Conservation (phyloP, 805 yeast genomes). For the Myxozyma udenii region DNA sequence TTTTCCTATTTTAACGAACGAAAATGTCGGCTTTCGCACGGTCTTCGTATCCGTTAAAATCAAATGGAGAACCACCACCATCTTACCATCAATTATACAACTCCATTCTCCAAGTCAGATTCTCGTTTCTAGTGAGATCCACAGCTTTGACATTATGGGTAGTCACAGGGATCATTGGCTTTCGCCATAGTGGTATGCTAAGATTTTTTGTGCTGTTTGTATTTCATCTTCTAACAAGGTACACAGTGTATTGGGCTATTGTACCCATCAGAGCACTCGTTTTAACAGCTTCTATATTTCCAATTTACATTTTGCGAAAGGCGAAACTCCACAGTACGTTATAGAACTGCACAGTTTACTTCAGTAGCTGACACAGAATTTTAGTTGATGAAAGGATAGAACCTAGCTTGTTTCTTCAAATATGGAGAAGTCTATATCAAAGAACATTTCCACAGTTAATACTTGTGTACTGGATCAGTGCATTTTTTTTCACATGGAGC, state of each 20-base stretch:
- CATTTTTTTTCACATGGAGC: slow-evolving; percentile 3
- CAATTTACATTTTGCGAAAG: slow-evolving; percentile 28
- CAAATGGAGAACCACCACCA: neutral
- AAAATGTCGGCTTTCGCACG: neutral
- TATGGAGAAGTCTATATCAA: slow-evolving; percentile 7
- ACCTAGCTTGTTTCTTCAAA: slow-evolving; percentile 13
- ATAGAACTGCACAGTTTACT: neutral
- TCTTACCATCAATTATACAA: slow-evolving; percentile 26
- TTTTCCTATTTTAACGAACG: too few species aligned
- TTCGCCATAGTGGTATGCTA: slow-evolving; percentile 21
- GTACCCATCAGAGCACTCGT: slow-evolving; percentile 13
- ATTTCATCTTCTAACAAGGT: neutral
- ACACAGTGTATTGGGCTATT: slow-evolving; percentile 12
- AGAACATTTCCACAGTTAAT: slow-evolving; percentile 3
- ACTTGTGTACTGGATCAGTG: slow-evolving; percentile 13
- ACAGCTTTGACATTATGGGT: slow-evolving; percentile 14
- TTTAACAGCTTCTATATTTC: slow-evolving; percentile 16
- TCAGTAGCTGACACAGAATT: neutral
- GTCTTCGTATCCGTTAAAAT: neutral
- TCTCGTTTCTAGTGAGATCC: slow-evolving; percentile 20
- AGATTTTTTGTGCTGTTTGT: neutral
- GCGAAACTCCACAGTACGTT: slow-evolving; percentile 29
- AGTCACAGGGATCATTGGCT: slow-evolving; percentile 1
- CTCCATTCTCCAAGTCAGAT: slow-evolving; percentile 28
- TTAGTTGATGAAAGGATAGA: slow-evolving; percentile 13